These are phyloP conservation scores for Helichrysum umbraculigerum DNA, from an alignment of 129 eudicot genomes.

Conservation along the genomic window DNA sequence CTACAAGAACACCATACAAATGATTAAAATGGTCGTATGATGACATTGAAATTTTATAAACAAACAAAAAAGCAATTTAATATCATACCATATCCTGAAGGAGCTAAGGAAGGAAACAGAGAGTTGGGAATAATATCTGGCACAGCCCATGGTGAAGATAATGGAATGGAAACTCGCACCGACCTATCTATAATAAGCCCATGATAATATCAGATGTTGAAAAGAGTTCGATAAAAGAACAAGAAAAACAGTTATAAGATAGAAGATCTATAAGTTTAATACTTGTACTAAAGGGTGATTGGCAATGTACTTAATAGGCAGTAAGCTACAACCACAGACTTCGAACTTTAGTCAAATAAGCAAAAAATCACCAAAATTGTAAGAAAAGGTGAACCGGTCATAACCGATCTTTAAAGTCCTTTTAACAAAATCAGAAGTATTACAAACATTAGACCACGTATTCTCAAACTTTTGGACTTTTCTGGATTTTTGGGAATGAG, in stretches of 20 bases:
- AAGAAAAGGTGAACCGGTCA: constrained; percentile 2
- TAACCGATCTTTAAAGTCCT: constrained; percentile 9
- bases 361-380: not conserved
- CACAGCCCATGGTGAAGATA: constrained; percentile 38
- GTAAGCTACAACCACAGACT: not conserved
- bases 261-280: not conserved
- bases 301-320: not conserved
- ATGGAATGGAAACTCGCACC: constrained; percentile 39
- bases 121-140: constrained; percentile 29
- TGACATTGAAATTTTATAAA: not conserved
- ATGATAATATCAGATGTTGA: constrained; percentile 21
- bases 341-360: not conserved
- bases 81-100: constrained; percentile 42
- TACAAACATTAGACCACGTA: constrained; percentile 16
- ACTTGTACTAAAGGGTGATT: constrained; percentile 1
- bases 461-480: constrained; percentile 1
- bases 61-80: not conserved
- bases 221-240: constrained; percentile 1
- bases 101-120: constrained; percentile 30
- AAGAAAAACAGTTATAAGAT: not conserved
- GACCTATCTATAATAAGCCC: constrained; percentile 42
- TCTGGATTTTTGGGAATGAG: too few relatives aligned
- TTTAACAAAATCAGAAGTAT: constrained; percentile 1
- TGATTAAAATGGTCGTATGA: not conserved
- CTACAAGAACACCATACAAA: constrained; percentile 41